Evolutionary conservation across 805 yeast species (phyloP), one percentile per base, ranked within the genome.

Genomic region (Saccharomycopsis sp.): DNA sequence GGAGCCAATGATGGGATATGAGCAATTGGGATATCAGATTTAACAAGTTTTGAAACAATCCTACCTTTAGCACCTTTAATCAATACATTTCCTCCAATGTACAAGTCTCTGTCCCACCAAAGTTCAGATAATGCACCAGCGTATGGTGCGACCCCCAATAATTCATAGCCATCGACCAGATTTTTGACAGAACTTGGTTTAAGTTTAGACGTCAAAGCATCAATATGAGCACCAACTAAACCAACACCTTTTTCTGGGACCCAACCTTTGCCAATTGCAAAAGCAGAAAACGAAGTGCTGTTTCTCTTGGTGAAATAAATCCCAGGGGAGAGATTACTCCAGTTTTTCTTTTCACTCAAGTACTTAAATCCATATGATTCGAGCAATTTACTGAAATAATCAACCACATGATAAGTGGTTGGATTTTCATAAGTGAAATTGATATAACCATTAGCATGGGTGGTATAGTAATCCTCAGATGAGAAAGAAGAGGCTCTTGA

Each of bases 91-190:
- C 96, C 96, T 41, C 88, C 95, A 50, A 86, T 61, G 38, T 94
- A 93, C 48, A 86, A 71, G 60, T 86, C 96, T 59, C 95, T 74
- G 61, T 86, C 95, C 72, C 85, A 77, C 88, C 94, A 82, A 34
- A 75, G 62, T 19, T 70, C 69, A 24, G 69, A 66, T 52, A 82
- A 61, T 2, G 85, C 80, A 27, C 93, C 93, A 17, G 86, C 77
- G 59, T 86, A 86, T 1, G 90, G 87, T 0, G 95, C 90, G 32
- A 84, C 86, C 4, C 94, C 96, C 24, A 86, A 66, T 39, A 81
- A 63, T 52, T 83, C 85, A 60, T 74, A 86, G 24, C 94, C 94
- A 46, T 83, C 88, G 13, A 79, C 75, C 7, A 70, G 64, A 5
- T 59, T 57, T 57, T 80, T 81, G 49, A 67, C 67, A 13, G 90